Conservation (phyloP, 108 stramenopile genomes). For the Skeletonema costatum region DNA sequence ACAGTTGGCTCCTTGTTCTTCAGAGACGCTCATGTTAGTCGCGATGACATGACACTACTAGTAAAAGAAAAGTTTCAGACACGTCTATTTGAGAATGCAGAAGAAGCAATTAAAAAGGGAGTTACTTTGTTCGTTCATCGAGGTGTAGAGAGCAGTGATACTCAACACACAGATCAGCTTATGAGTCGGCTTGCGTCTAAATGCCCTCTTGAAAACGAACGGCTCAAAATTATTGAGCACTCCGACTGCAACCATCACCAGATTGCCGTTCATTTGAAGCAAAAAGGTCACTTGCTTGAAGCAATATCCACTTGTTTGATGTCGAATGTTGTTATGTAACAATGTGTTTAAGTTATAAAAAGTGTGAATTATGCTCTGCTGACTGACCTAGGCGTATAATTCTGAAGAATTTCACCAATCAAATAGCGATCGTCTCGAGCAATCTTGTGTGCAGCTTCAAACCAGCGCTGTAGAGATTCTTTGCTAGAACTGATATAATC, state of each 20-base stretch:
- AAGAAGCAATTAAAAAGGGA: neutral
- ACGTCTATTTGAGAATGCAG: constrained; percentile 1
- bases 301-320: neutral
- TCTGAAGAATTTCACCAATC: constrained; percentile 75
- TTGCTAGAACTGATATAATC: constrained; percentile 39
- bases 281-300: neutral
- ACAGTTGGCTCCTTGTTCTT: no score
- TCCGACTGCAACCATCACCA: constrained; percentile 18
- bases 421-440: constrained; percentile 88
- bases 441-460: constrained; percentile 74
- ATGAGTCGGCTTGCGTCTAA: neutral
- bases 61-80: neutral
- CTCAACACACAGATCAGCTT: constrained; percentile 4
- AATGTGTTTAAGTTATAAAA: neutral
- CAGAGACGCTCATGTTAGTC: constrained; percentile 12
- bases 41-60: neutral
- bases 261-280: constrained; percentile 20
- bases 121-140: constrained; percentile 10
- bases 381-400: constrained; percentile 44
- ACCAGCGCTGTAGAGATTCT: constrained; percentile 57
- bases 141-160: constrained; percentile 1
- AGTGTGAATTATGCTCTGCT: neutral
- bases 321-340: neutral
- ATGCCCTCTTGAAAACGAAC: no score
- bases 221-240: constrained; percentile 9